Conservation (phyloP, 164 flowering plant species). For the Stephania cephalantha region DNA sequence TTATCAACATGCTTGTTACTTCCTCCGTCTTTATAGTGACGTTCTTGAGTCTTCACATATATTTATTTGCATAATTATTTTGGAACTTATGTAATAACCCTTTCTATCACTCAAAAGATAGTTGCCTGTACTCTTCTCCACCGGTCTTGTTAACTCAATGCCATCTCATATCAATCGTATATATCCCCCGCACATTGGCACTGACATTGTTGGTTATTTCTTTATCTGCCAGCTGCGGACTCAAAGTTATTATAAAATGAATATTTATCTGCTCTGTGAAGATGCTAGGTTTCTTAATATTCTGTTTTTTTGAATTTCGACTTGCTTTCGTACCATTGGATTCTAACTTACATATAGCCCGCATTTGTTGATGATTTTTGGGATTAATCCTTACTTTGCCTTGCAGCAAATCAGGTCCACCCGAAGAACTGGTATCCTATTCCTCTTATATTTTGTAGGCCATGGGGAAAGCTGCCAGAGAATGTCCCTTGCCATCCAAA, state of each 20-base stretch:
- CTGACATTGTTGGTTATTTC: neutral
- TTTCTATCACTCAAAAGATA: neutral
- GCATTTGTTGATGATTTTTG: neutral
- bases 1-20: too few relatives aligned
- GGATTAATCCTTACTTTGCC: neutral
- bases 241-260: neutral
- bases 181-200: neutral
- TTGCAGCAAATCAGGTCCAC: constrained; percentile 90
- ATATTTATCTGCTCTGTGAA: neutral
- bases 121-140: neutral
- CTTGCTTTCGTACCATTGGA: neutral
- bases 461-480: constrained; percentile 99
- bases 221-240: neutral
- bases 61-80: neutral
- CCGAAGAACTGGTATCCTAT: constrained; percentile 99
- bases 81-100: neutral
- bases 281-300: neutral
- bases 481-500: constrained; percentile 99
- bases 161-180: neutral
- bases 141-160: neutral
- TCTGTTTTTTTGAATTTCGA: neutral
- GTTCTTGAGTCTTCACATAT: neutral
- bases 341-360: neutral
- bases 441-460: constrained; percentile 92
- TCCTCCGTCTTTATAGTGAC: too few relatives aligned